These are phyloP conservation scores for Bruguiera gymnorhiza DNA, from an alignment of 345 rosid genomes.

Conservation along the genomic window DNA sequence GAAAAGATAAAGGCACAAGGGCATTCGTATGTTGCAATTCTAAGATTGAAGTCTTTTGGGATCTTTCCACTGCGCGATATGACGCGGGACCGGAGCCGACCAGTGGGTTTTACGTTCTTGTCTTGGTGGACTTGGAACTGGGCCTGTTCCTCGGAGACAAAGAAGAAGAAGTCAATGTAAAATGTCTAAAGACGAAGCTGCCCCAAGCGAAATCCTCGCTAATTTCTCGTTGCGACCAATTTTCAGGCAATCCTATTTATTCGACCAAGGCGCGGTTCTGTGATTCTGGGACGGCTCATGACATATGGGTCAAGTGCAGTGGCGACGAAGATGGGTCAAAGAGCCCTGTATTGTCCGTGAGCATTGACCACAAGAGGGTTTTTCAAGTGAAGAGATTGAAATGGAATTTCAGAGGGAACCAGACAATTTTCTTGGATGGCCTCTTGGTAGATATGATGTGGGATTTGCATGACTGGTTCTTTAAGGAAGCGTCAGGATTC, in stretches of 20 bases:
- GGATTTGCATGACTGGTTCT: constrained; percentile 89
- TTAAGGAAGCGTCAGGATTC: constrained; percentile 36
- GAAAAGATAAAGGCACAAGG: constrained; percentile 47
- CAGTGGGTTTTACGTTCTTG: constrained; percentile 45
- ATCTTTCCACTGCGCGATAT: constrained; percentile 60
- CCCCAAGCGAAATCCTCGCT: constrained; percentile 24
- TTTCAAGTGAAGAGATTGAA: constrained; percentile 63
- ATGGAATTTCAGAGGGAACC: constrained; percentile 96
- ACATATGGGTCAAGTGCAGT: constrained; percentile 56
- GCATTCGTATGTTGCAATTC: constrained; percentile 44
- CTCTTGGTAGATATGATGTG: constrained; percentile 87
- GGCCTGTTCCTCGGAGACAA: constrained; percentile 55
- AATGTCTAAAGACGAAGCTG: constrained; percentile 12
- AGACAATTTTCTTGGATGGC: constrained; percentile 73
- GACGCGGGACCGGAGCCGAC: constrained; percentile 62
- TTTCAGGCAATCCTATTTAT: constrained; percentile 39
- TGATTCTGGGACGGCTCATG: constrained; percentile 51
- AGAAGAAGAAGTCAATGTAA: constrained; percentile 21
- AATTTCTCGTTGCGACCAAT: constrained; percentile 55
- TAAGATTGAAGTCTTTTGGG: constrained; percentile 61
- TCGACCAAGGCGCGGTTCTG: constrained; percentile 65
- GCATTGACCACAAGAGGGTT: constrained; percentile 54
- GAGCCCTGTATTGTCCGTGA: constrained; percentile 48
- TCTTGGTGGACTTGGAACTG: constrained; percentile 52
- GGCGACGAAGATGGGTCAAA: constrained; percentile 38